Percentiles rank a stretch among this genome's conserved stretches.
These are phyloP conservation scores for Phialophora expanda DNA, from an alignment of 2,329 filamentous ascomycete genomes.

Conservation along the genomic window DNA sequence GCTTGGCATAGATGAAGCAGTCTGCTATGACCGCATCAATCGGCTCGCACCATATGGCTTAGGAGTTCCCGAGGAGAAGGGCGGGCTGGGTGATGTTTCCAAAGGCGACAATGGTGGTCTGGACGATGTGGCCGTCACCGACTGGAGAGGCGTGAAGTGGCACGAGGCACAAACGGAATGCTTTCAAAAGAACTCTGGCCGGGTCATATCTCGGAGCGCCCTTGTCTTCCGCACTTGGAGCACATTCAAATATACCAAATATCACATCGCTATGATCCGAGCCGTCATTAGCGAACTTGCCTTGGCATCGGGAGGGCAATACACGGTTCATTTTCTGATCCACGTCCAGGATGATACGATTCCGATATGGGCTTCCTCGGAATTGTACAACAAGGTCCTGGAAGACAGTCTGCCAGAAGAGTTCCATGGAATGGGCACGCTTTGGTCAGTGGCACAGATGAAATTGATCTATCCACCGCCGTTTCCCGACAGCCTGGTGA, in stretches of 20 bases:
- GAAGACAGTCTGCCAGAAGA: slow-evolving; percentile 42
- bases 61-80: slow-evolving; percentile 39
- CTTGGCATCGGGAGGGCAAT: slow-evolving; percentile 75
- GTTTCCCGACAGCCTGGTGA: slow-evolving; percentile 42
- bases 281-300: slow-evolving; percentile 54
- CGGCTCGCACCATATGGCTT: slow-evolving; percentile 65
- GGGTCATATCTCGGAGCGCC: slow-evolving; percentile 29
- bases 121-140: slow-evolving; percentile 33
- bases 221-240: slow-evolving; percentile 39
- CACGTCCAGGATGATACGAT: slow-evolving; percentile 76
- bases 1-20: slow-evolving; percentile 64
- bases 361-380: slow-evolving; percentile 74
- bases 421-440: slow-evolving; percentile 46
- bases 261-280: slow-evolving; percentile 37
- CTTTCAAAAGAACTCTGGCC: slow-evolving; percentile 66
- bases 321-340: slow-evolving; percentile 75
- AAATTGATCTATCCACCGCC: slow-evolving; percentile 35
- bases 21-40: slow-evolving; percentile 72
- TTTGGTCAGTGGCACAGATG: slow-evolving; percentile 42
- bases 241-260: slow-evolving; percentile 35
- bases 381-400: slow-evolving; percentile 65
- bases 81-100: slow-evolving; percentile 33
- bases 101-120: slow-evolving; percentile 32
- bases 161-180: slow-evolving; percentile 71
- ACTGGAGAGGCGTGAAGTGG: slow-evolving; percentile 72